Percentiles rank a stretch among this genome's conserved stretches.
Conservation (phyloP, 257 asterid species). For the Capsicum pubescens region DNA sequence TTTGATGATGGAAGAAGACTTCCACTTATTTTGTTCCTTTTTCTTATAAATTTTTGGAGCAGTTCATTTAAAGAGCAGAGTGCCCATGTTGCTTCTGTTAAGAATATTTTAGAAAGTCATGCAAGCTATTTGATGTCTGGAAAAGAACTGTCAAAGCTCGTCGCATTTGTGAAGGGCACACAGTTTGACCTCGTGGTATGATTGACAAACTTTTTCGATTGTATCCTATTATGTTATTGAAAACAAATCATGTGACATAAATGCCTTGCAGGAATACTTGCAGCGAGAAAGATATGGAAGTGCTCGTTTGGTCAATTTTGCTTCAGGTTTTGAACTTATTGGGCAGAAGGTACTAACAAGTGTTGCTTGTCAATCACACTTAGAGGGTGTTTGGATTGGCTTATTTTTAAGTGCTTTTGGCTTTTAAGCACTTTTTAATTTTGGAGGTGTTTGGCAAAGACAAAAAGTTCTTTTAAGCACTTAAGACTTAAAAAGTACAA, state of each 20-base stretch:
- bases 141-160: conserved; percentile 96
- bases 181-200: conserved; percentile 96
- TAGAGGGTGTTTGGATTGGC: too few relatives aligned
- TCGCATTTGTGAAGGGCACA: conserved; percentile 99
- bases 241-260: conserved; percentile 33
- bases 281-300: conserved; percentile 92
- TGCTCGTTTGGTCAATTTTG: conserved; percentile 93
- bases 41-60: conserved; percentile 47
- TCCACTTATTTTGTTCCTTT: conserved; percentile 6
- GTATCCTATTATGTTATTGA: conserved; percentile 6
- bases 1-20: conserved; percentile 25
- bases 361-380: not conserved
- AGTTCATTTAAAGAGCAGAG: conserved; percentile 81
- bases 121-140: conserved; percentile 98
- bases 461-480: too few relatives aligned
- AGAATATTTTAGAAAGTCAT: conserved; percentile 92
- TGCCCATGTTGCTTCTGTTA: conserved; percentile 94
- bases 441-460: too few relatives aligned
- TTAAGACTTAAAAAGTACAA: too few relatives aligned
- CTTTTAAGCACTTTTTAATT: too few relatives aligned
- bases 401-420: too few relatives aligned
- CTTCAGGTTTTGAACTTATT: conserved; percentile 93
- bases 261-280: conserved; percentile 81
- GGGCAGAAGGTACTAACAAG: conserved; percentile 77
- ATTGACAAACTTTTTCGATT: conserved; percentile 30